These are phyloP conservation scores for Mycena leptocephala DNA, from an alignment of 768 basidiomycete species.

Conservation along the genomic window DNA sequence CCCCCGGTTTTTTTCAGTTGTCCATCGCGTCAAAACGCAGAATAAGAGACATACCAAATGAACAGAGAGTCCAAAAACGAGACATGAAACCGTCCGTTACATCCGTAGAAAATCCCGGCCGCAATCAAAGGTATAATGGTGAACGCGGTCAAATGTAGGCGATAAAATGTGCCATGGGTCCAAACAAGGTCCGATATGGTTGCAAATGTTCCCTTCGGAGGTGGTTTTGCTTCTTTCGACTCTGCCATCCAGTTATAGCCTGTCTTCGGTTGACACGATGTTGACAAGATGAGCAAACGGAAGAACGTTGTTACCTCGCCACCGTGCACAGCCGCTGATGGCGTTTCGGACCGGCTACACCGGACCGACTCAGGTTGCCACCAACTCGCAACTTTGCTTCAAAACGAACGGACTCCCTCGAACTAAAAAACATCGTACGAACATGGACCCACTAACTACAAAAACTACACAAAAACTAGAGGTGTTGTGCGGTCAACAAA, in stretches of 20 bases:
- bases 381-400: too few species aligned
- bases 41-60: conserved; percentile 50
- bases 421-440: too few species aligned
- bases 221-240: not conserved
- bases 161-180: conserved; percentile 64
- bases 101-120: conserved; percentile 77
- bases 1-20: not conserved
- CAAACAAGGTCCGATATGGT: conserved; percentile 36
- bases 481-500: too few species aligned
- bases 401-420: too few species aligned
- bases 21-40: not conserved
- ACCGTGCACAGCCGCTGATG: not conserved
- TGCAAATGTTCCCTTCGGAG: conserved; percentile 2
- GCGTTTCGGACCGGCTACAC: too few species aligned
- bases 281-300: too few species aligned
- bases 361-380: too few species aligned
- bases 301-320: too few species aligned
- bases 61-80: conserved; percentile 73
- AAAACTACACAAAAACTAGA: too few species aligned
- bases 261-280: too few species aligned
- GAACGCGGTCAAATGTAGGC: conserved; percentile 67
- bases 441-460: too few species aligned
- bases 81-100: conserved; percentile 68
- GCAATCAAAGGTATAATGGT: conserved; percentile 72
- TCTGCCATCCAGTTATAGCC: not conserved